Conservation (phyloP, 164 flowering plant species). For the Tetrastigma voinierianum region DNA sequence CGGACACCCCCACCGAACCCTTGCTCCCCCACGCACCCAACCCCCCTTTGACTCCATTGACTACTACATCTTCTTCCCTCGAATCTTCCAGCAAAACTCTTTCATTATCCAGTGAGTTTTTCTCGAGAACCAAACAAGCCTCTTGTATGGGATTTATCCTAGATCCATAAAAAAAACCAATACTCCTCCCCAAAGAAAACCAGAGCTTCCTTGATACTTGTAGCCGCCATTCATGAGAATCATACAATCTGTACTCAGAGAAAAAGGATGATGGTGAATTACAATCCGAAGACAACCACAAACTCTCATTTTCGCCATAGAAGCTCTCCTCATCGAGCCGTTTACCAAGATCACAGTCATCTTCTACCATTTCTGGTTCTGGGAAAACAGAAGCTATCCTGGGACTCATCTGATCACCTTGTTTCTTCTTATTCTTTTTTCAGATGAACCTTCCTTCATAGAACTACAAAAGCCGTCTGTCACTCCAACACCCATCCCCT, state of each 20-base stretch:
- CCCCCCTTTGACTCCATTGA: too few species aligned
- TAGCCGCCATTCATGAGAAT: constrained; percentile 11
- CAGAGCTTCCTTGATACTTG: constrained; percentile 8
- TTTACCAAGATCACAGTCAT: constrained; percentile 6
- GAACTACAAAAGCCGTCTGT: constrained; percentile 7
- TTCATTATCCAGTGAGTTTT: neutral
- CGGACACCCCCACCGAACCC: too few species aligned
- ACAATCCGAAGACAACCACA: constrained; percentile 27
- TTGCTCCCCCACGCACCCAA: too few species aligned
- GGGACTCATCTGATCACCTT: neutral
- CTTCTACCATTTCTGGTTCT: constrained; percentile 6
- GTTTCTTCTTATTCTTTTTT: constrained; percentile 2
- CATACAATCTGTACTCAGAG: constrained; percentile 5
- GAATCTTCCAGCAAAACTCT: constrained; percentile 14
- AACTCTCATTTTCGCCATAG: constrained; percentile 18
- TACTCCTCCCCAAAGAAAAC: constrained; percentile 3
- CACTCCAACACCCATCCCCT: constrained; percentile 9
- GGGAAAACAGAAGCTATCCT: constrained; percentile 3
- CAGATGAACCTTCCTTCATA: constrained; percentile 6
- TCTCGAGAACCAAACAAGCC: constrained; percentile 22
- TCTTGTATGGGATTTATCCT: constrained; percentile 22
- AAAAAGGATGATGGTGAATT: constrained; percentile 12
- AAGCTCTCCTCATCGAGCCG: constrained; percentile 13
- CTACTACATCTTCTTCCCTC: constrained; percentile 13
- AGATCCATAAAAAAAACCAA: constrained; percentile 17